Conservation (phyloP, 176 grass and related monocot genomes). For the bread wheat (Triticum aestivum) region DNA sequence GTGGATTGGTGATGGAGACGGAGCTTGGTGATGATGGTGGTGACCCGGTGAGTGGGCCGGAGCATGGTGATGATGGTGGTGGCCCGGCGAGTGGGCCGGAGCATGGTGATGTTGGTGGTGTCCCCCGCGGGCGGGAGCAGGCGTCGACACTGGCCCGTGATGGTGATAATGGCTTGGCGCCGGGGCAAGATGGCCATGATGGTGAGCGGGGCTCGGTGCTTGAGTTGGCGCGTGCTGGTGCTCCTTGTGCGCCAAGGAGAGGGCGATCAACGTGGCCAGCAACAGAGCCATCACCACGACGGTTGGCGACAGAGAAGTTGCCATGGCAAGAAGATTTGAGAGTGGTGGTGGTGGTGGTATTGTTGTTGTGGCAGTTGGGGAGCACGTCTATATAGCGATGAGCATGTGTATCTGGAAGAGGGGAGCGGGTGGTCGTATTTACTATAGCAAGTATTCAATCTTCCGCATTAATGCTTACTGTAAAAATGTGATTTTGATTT, state of each 20-base stretch:
- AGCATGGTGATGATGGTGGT: neutral
- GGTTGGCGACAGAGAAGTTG: neutral
- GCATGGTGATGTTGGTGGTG: neutral
- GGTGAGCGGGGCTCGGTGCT: neutral
- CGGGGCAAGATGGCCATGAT: neutral
- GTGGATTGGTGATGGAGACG: too few relatives aligned
- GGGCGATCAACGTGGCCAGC: neutral
- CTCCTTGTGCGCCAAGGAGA: neutral
- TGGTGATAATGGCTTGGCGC: constrained; percentile 19
- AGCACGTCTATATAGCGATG: neutral
- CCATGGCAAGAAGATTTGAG: constrained; percentile 14
- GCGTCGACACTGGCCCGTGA: neutral
- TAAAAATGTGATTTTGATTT: neutral
- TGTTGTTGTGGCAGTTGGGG: neutral
- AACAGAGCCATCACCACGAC: neutral
- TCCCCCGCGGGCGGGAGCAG: neutral
- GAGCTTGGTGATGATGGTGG: too few relatives aligned
- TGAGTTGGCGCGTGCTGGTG: neutral
- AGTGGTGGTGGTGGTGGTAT: neutral
- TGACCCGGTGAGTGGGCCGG: neutral
- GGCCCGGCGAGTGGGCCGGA: neutral
- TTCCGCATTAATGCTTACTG: neutral
- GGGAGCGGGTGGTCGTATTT: neutral
- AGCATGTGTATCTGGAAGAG: neutral
- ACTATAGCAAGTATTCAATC: constrained; percentile 11